Evolutionary conservation across 306 rosid species (phyloP).

Genomic region (Neltuma alba): DNA sequence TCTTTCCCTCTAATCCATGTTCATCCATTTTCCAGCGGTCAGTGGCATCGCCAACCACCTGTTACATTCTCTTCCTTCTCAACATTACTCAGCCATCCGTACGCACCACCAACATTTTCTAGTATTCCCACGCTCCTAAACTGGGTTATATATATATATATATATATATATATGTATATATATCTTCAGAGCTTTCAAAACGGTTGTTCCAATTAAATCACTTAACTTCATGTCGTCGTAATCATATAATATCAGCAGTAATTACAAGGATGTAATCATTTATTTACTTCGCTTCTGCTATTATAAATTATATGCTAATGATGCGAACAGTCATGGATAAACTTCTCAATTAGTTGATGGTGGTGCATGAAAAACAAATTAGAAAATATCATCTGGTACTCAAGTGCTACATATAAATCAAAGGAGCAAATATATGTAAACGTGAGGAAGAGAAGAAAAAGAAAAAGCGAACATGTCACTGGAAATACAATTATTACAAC

Average conservation of each 20-base stretch:
- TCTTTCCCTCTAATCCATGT: neutral
- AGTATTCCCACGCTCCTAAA: too few relatives aligned
- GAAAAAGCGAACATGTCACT: constrained; percentile 1
- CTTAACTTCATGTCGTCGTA: neutral
- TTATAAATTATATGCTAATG: neutral
- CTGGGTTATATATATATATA: too few relatives aligned
- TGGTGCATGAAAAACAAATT: neutral
- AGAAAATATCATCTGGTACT: neutral
- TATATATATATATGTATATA: too few relatives aligned
- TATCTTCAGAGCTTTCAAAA: neutral
- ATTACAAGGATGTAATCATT: neutral
- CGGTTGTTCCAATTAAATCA: neutral
- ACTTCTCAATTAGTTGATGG: neutral
- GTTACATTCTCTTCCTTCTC: neutral
- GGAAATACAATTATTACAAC: constrained; percentile 27
- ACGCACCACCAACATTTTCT: neutral
- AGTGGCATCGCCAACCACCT: neutral
- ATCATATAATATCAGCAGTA: neutral
- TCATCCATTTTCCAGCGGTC: neutral
- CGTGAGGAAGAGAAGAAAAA: neutral
- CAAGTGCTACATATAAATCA: neutral
- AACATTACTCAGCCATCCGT: neutral
- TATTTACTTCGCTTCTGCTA: neutral
- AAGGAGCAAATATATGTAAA: neutral
- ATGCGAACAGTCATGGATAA: neutral